These are phyloP conservation scores for Secale cereale DNA, from an alignment of 176 grass and related monocot genomes.

Conservation along the genomic window DNA sequence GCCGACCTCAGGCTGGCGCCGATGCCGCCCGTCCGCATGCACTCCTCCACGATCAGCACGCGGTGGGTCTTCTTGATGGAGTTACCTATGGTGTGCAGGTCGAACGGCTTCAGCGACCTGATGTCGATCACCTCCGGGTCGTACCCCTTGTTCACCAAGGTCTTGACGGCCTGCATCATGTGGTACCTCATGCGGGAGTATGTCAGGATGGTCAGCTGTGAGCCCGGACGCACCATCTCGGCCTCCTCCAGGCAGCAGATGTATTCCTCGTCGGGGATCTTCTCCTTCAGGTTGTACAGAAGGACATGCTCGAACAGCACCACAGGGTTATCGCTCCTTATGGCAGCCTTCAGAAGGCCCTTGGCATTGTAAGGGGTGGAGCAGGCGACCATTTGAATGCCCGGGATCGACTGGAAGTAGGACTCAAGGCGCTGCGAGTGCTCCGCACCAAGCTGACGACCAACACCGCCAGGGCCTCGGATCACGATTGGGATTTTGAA, in stretches of 20 bases:
- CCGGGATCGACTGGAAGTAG: slow-evolving; percentile 96
- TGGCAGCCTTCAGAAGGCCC: slow-evolving; percentile 90
- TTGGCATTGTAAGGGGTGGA: slow-evolving; percentile 94
- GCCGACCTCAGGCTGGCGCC: slow-evolving; percentile 69
- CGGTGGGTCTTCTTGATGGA: slow-evolving; percentile 81
- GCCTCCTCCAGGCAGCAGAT: slow-evolving; percentile 78
- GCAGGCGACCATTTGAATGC: slow-evolving; percentile 93
- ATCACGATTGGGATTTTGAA: slow-evolving; percentile 94
- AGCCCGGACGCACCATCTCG: slow-evolving; percentile 79
- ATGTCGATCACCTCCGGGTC: slow-evolving; percentile 85
- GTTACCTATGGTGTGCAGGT: slow-evolving; percentile 63
- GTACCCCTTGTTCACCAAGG: slow-evolving; percentile 77
- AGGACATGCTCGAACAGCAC: slow-evolving; percentile 86
- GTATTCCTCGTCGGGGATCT: slow-evolving; percentile 87
- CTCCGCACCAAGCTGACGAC: slow-evolving; percentile 80
- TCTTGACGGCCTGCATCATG: slow-evolving; percentile 85
- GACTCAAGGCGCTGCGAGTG: slow-evolving; percentile 82
- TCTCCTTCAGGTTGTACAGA: slow-evolving; percentile 86
- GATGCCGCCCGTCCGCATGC: slow-evolving; percentile 79
- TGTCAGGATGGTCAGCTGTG: slow-evolving; percentile 79
- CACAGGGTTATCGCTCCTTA: slow-evolving; percentile 85
- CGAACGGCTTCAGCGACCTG: slow-evolving; percentile 80
- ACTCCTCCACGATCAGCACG: slow-evolving; percentile 85
- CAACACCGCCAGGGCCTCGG: slow-evolving; percentile 86
- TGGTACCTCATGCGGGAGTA: slow-evolving; percentile 95